Evolutionary conservation across 2,329 filamentous ascomycete species (phyloP), one percentile per base, ranked within the genome.

Genomic region (Aspergillus neoniger): DNA sequence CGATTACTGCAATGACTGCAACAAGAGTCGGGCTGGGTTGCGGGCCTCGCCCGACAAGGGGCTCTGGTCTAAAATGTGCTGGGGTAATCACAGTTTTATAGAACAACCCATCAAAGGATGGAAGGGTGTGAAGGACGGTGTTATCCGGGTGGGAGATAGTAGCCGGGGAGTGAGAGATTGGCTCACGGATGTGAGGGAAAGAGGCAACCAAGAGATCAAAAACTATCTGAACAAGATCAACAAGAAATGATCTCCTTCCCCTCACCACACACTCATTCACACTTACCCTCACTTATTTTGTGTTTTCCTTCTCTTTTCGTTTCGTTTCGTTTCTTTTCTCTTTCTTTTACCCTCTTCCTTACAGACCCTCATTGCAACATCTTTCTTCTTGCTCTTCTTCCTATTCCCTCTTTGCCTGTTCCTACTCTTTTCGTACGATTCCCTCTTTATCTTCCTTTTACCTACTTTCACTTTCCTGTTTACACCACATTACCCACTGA

Each of bases 11-110:
- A 50, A n/a, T 19, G 47, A 50, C 25, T 50, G 47, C 47, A 17
- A 30, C 47, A 50, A 50, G 9, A 50, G 25, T 17, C 25, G 25
- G 47, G 15, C 28, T 17, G 25, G 7, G 7, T 15, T 19, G 9
- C 23, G 25, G 3, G 1, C 17, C 15, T 50, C 47, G 5, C 25
- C 5, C 9, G 15, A 15, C 25, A 50, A 30, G 47, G 47, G 47
- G 10, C 47, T 50, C n/a, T 50, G 47, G 47, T 50, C 47, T 7
- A 50, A 50, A n/a, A n/a, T 50, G n/a, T 50, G 47, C 15, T 50
- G 47, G 47, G 47, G 47, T 2, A 50, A 32, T 15, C 47, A 50
- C 47, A 32, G 15, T 4, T 19, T 50, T n/a, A 50, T 50, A 8
- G 25, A 32, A n/a, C 47, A 50, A 17, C 47, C 47, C n/a, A 28